Evolutionary conservation across 495 filamentous ascomycete genomes (phyloP), one percentile per base, ranked within the genome.

Genomic region (Talaromyces borbonicus): DNA sequence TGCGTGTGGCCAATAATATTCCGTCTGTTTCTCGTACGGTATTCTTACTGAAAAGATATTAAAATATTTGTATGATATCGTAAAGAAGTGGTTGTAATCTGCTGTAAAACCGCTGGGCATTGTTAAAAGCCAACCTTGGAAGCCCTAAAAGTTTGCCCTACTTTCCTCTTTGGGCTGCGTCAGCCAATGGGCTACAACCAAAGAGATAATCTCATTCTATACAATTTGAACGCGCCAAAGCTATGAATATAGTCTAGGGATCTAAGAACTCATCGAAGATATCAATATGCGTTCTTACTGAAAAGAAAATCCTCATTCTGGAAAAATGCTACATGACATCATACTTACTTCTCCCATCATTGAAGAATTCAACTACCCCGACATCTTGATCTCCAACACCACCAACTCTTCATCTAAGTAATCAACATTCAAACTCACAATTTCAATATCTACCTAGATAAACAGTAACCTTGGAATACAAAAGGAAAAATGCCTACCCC

Each of bases 401-500:
- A 7, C 27, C 27, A 30, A 30, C 6, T 7, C 12, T 30, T 12
- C 27, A 30, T 30, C 27, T 12, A 7, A 6, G 7, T 12, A 7
- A 30, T 30, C 27, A 30, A 12, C 27, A 30, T 1, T 9, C 4
- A 2, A 23, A 25, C 15, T 14, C 20, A 26, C 19, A 24, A 26
- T 7, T 24, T 3, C 9, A 26, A 0, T 18, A 41, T 41, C 38
- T 5, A 11, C 1, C n/a, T 23, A 23, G n/a, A 1, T 23, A 23
- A 6, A 40, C 4, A 26, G 26, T n/a, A n/a, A n/a, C n/a, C n/a
- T n/a, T n/a, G n/a, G n/a, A 2, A 32, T 5, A 19, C 27, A 9
- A 18, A 12, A 31, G 22, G 16, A 43, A 22, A 1, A 4, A 46
- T 46, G 43, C 43, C 43, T 6, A 24, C 43, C 22, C 31, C 56